Base-by-base conservation (phyloP, 805 yeast genomes). In the Scheffersomyces spartinae region DNA sequence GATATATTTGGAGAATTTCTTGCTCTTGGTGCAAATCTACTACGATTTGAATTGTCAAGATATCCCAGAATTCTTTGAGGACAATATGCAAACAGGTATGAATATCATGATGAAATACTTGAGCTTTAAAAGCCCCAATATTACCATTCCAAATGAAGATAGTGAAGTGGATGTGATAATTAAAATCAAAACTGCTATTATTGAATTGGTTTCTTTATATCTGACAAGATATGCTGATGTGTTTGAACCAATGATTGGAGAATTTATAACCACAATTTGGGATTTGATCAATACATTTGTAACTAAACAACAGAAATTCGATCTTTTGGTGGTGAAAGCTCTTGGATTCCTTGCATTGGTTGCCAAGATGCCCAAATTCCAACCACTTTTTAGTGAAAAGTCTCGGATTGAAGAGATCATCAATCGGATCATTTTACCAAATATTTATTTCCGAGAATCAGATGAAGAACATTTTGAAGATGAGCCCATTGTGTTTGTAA, bases 41-140 rank as follows among this genome's bases (percentile, higher is more conserved):
- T 84, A 74, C 47, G 99, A 91, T 49, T 71, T 91, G 43, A 91
- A 91, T 50, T 88, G 96, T 53, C 98, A 93, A 55, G 99, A 91
- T 53, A 78, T 91, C 27, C 98, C 99, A 1, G 98, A 86, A 52
- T 91, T 88, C 46, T 91, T 91, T 47, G 99, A 93, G 55, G 97
- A 91, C 53, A 70, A 91, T 47, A 55, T 91, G 50, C 57, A 64
- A 20, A 58, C 55, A 10, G 85, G 93, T 27, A 82, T 93, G 91
- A 62, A 63, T 4, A 68, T 86, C 15, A 61, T 86, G 38, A 93
- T 84, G 47, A 81, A 80, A 52, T 88, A 86, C 47, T 61, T 91
- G 30, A 55, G 64, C 20, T 83, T 74, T 44, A 45, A 59, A 9
- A 74, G 74, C 30, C 57, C 67, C 0, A 71, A 62, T 11, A 71